Conservation (phyloP, 2,329 filamentous ascomycete genomes). For the Botryosphaeria dothidea region DNA sequence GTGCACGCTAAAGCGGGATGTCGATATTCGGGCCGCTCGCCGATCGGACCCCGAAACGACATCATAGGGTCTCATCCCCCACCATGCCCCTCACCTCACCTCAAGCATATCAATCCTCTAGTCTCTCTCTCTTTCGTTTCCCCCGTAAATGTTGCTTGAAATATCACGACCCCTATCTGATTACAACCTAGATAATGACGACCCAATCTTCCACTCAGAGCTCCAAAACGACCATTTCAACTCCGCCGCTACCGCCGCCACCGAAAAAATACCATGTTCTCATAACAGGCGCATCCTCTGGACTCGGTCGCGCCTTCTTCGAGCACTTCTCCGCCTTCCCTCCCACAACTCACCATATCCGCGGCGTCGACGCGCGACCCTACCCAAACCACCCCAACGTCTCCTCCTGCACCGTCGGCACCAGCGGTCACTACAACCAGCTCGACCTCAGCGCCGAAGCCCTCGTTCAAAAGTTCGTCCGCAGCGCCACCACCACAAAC, state of each 20-base stretch:
- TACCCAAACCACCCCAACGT: background rate
- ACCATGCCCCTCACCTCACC: background rate
- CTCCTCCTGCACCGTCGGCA: background rate
- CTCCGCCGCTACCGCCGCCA: conserved; percentile 21
- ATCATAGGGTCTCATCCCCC: background rate
- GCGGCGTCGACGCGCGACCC: conserved; percentile 7
- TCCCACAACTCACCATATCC: background rate
- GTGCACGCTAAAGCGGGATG: background rate
- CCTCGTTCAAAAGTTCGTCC: background rate
- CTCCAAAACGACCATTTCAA: background rate
- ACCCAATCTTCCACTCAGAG: background rate
- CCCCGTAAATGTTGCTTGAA: background rate
- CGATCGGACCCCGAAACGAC: background rate
- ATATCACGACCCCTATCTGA: too few relatives aligned
- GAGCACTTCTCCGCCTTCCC: conserved; percentile 11
- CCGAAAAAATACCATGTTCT: conserved; percentile 26
- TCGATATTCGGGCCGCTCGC: background rate
- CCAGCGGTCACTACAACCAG: conserved; percentile 3
- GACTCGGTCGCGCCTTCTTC: conserved; percentile 40
- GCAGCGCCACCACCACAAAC: background rate
- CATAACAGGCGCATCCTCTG: conserved; percentile 40
- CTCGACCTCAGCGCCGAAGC: conserved; percentile 13
- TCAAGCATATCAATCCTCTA: background rate
- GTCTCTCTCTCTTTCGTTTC: too few relatives aligned
- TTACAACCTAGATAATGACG: background rate